A percentile compares a stretch with the other conserved stretches of the same genome.
Evolutionary conservation across 805 yeast species (phyloP).

Genomic region (Clavispora fructus): DNA sequence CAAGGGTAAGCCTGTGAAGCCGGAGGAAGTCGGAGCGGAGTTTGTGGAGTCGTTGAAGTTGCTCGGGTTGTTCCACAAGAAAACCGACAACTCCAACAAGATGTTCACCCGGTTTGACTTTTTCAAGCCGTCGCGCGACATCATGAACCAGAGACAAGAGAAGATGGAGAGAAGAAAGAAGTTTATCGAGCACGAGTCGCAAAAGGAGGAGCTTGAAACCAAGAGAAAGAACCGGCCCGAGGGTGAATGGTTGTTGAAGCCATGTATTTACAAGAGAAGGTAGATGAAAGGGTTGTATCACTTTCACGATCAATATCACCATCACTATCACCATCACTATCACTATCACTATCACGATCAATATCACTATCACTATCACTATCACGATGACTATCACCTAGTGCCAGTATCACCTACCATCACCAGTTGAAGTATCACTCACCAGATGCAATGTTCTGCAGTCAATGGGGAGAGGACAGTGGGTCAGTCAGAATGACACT

Average conservation of each 20-base stretch:
- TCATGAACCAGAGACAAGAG: constrained; percentile 56
- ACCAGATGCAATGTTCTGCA: too few species aligned
- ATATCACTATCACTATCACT: too few species aligned
- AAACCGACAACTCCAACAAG: constrained; percentile 80
- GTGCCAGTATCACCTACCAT: too few species aligned
- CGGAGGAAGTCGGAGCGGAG: constrained; percentile 58
- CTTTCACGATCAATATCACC: too few species aligned
- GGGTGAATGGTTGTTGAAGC: constrained; percentile 87
- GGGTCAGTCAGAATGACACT: too few species aligned
- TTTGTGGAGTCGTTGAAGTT: constrained; percentile 74
- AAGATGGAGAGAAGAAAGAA: constrained; percentile 57
- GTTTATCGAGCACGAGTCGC: constrained; percentile 67
- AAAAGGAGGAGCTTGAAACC: constrained; percentile 52
- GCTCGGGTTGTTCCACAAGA: constrained; percentile 81
- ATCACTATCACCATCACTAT: too few species aligned
- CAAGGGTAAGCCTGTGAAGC: constrained; percentile 16
- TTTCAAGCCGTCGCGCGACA: constrained; percentile 74
- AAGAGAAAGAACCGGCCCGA: constrained; percentile 58
- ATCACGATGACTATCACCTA: too few species aligned
- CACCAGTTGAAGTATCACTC: too few species aligned
- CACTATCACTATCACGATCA: too few species aligned
- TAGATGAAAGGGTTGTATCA: too few species aligned
- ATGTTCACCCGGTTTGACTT: constrained; percentile 96
- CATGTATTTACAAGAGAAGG: constrained; percentile 92
- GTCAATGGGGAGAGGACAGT: too few species aligned